Evolutionary conservation across 1,139 yeast species (phyloP), one percentile per base, ranked within the genome.

Genomic region (Wickerhamiella pararugosa): DNA sequence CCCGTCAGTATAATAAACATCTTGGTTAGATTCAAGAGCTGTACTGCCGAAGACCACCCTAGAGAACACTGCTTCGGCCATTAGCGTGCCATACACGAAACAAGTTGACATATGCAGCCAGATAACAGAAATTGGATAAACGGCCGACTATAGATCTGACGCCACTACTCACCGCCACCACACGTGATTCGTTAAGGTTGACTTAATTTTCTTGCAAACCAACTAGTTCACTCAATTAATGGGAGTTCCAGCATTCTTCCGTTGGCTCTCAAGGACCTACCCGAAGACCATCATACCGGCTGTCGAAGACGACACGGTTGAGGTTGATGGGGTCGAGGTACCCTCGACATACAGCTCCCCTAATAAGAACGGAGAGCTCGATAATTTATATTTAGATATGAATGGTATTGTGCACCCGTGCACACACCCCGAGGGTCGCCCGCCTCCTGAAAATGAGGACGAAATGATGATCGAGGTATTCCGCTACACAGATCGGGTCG

Each of bases 331-430:
- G 9, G 67, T 70, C 8, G 66, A 66, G 33, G 71, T 73, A 44
- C 92, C 87, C 1, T 71, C 80, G 7, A 73, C 71, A 50, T 86
- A 80, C 58, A 60, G 75, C 33, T 75, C 75, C 45, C 79, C 93
- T 7, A 92, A 92, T 58, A 95, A 94, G 9, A 92, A 92, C 62
- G 98, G 97, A 25, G 98, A 90, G 63, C 65, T 86, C 48, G 99
- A 92, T 62, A 90, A 87, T 56, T 67, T 90, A 50, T 90, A 90
- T 57, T 73, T 90, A 54, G 99, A 90, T 65, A 92, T 92, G 98
- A 92, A 92, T 63, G 87, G 97, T 36, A 90, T 92, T 63, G 69
- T 92, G 53, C 99, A 92, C 61, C 86, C 83, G 8, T 83, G 94
- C 67, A 86, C 94, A 11, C 95, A 83, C 60, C 67, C 67, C n/a